phyloP scores from a whole-genome alignment of 768 basidiomycete species.

The Mycena sanguinolenta region DNA sequence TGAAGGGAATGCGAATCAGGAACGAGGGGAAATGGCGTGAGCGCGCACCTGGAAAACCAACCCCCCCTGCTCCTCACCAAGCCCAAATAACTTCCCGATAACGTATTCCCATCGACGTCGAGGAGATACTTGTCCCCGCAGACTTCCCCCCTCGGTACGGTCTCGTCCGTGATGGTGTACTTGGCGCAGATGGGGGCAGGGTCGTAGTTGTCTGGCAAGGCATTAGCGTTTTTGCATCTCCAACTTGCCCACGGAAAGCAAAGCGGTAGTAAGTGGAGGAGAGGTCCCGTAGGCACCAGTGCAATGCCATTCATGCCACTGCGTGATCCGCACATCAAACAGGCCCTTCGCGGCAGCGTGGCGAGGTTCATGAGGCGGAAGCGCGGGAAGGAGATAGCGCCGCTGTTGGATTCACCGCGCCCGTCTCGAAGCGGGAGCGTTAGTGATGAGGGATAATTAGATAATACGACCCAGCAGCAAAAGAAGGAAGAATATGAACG shows the following conservation, averaged over 20 bases:
- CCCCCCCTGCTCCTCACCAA: no score
- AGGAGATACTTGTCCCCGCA: slow-evolving; percentile 33
- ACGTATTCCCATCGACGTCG: slow-evolving; percentile 37
- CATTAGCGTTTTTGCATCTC: no score
- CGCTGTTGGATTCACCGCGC: slow-evolving; percentile 38
- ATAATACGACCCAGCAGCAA: no score
- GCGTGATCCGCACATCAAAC: slow-evolving; percentile 32
- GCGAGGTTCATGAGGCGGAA: slow-evolving; percentile 34
- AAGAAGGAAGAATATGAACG: no score
- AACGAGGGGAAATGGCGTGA: no score
- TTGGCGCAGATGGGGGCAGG: slow-evolving; percentile 25
- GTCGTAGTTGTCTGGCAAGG: slow-evolving; percentile 26
- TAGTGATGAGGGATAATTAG: not conserved
- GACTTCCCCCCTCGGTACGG: slow-evolving; percentile 31
- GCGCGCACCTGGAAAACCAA: no score
- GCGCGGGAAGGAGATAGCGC: slow-evolving; percentile 35
- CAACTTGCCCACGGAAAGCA: no score
- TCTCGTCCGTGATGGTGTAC: slow-evolving; percentile 27
- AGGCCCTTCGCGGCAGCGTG: slow-evolving; percentile 18
- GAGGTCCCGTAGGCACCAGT: no score
- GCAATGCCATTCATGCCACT: slow-evolving; percentile 33
- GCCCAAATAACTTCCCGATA: slow-evolving; percentile 23
- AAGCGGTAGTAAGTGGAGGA: no score
- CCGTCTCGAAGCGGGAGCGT: slow-evolving; percentile 23
- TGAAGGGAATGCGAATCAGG: no score